Evolutionary conservation across 805 yeast species (phyloP), one percentile per base, ranked within the genome.

Genomic region (Cyberlindnera misumaiensis): DNA sequence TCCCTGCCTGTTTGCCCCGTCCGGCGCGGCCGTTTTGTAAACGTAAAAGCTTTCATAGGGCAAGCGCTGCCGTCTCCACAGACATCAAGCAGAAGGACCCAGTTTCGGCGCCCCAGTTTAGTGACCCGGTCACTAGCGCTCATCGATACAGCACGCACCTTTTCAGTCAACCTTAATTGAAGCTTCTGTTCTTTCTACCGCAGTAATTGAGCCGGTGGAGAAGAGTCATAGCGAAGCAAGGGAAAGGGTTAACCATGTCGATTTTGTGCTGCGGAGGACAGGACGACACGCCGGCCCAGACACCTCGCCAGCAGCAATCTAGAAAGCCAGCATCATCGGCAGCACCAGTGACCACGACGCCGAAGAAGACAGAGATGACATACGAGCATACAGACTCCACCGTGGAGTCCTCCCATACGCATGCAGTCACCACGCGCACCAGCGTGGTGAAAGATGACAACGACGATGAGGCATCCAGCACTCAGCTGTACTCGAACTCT

Each of bases 351-450:
- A 20, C 24, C 5, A 20, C 24, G 8, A n/a, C 29, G 31, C 16
- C 13, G 10, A 6, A 11, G 32, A 53, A 51, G 32, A 42, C 56
- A 2, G 55, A 52, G 14, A 43, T 53, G n/a, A 46, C 47, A n/a
- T 55, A 52, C 38, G 58, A 55, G 28, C 59, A 48, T 11, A 53
- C 56, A 2, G 58, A 54, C 30, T 47, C 54, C 29, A 51, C 55
- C 3, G 40, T 46, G 17, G 51, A 47, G 26, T 39, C 47, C 10
- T 25, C 30, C 24, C 33, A 30, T 31, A 32, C 29, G 7, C 30
- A 35, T 15, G 40, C 27, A 29, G 38, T 34, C 22, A 27, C 41
- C 9, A 42, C 43, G 4, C 31, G 38, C 22, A 41, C 35, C 13
- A 32, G 26, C 20, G 28, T 32, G 18, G 12, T 33, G 10, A 28